phyloP scores from a whole-genome alignment of 805 yeast genomes.

The Saccharomycodes ludwigii region DNA sequence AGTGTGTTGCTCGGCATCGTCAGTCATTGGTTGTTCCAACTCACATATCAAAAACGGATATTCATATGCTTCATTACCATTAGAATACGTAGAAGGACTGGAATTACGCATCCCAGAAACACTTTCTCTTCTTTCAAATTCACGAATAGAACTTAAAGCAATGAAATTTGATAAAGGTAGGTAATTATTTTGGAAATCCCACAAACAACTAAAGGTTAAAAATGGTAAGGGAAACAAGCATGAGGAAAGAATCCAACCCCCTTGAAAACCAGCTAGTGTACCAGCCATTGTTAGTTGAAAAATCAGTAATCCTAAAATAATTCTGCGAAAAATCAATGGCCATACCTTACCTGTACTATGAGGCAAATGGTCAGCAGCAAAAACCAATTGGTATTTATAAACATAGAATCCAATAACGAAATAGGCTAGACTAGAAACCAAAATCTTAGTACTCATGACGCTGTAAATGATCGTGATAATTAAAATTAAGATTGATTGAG shows the following conservation, averaged over 20 bases:
- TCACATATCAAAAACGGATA: constrained; percentile 62
- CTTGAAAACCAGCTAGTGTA: constrained; percentile 62
- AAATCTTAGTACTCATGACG: constrained; percentile 76
- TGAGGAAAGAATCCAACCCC: constrained; percentile 65
- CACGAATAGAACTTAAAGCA: constrained; percentile 70
- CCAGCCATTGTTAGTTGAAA: constrained; percentile 94
- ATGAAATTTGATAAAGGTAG: constrained; percentile 75
- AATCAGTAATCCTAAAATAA: constrained; percentile 64
- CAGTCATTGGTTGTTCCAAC: constrained; percentile 80
- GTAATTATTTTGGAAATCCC: constrained; percentile 73
- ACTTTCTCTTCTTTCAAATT: constrained; percentile 24
- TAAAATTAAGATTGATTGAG: constrained; percentile 80
- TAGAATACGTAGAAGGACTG: constrained; percentile 4
- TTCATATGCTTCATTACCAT: constrained; percentile 42
- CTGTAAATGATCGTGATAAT: constrained; percentile 80
- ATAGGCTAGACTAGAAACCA: constrained; percentile 74
- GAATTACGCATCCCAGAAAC: constrained; percentile 3
- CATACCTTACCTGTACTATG: constrained; percentile 95
- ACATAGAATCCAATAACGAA: constrained; percentile 80
- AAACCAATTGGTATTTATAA: constrained; percentile 80
- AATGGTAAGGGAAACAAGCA: constrained; percentile 68
- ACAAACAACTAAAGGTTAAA: constrained; percentile 49
- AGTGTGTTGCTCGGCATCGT: constrained; percentile 5
- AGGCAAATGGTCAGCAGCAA: constrained; percentile 87
- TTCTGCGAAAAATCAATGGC: constrained; percentile 80